Conservation (phyloP, 305 asterid species). For the Fraxinus sp. region DNA sequence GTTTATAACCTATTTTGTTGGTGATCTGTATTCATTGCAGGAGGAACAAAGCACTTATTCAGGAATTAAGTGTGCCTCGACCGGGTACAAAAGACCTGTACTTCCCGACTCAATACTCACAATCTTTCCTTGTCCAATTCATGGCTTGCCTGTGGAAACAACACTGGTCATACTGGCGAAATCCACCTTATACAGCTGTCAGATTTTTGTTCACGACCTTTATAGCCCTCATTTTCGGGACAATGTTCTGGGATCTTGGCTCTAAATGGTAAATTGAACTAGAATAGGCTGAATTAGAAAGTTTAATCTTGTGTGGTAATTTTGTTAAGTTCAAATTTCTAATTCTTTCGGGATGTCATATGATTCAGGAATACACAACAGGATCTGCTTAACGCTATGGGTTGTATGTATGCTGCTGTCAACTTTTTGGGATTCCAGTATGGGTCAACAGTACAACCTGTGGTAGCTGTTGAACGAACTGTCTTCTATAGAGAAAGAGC, state of each 20-base stretch:
- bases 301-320: not conserved
- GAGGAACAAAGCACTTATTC: conserved; percentile 50
- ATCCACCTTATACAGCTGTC: conserved; percentile 53
- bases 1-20: conserved; percentile 1
- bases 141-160: conserved; percentile 62
- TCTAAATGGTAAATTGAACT: conserved; percentile 33
- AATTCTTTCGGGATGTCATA: not conserved
- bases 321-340: not conserved
- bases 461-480: conserved; percentile 57
- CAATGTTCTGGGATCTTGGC: conserved; percentile 60
- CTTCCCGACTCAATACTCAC: conserved; percentile 41
- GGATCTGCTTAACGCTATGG: conserved; percentile 61
- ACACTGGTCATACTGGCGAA: conserved; percentile 59
- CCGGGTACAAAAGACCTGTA: conserved; percentile 44
- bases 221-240: conserved; percentile 47
- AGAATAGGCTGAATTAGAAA: not conserved
- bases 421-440: conserved; percentile 54
- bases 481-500: conserved; percentile 64
- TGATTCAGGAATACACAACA: conserved; percentile 37
- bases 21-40: conserved; percentile 24
- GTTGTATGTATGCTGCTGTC: conserved; percentile 52
- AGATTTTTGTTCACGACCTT: conserved; percentile 43
- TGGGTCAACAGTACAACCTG: conserved; percentile 58
- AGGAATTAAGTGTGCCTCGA: conserved; percentile 46
- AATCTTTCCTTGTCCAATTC: conserved; percentile 43